phyloP scores from a whole-genome alignment of 2,329 filamentous ascomycete genomes.

The Zopfia rhizophila region DNA sequence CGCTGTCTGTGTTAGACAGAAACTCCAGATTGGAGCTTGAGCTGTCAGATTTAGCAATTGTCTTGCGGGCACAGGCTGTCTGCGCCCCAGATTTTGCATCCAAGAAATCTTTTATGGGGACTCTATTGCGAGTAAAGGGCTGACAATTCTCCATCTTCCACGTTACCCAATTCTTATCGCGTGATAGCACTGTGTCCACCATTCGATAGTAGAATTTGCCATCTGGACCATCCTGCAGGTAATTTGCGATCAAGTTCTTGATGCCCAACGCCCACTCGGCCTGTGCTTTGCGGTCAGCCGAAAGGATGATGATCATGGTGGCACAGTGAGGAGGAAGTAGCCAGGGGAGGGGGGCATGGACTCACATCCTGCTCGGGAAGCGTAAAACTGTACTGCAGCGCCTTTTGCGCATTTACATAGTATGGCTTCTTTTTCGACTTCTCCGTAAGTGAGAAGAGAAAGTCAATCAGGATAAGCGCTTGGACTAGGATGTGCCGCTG shows the following conservation, averaged over 20 bases:
- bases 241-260: constrained; percentile 81
- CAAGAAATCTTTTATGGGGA: constrained; percentile 75
- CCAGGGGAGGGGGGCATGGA: constrained; percentile 33
- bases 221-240: constrained; percentile 81
- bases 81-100: constrained; percentile 74
- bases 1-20: constrained; percentile 72
- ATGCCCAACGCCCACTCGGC: constrained; percentile 85
- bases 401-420: constrained; percentile 79
- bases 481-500: constrained; percentile 94
- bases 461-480: constrained; percentile 92
- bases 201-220: constrained; percentile 96
- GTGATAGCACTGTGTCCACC: constrained; percentile 93
- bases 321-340: constrained; percentile 14
- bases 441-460: constrained; percentile 87
- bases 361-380: constrained; percentile 85
- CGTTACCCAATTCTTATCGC: constrained; percentile 98
- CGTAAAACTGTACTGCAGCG: constrained; percentile 82
- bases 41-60: constrained; percentile 70
- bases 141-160: constrained; percentile 98
- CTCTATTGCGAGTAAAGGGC: constrained; percentile 79
- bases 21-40: constrained; percentile 83
- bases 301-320: constrained; percentile 35
- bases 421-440: constrained; percentile 82
- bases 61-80: constrained; percentile 75
- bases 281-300: constrained; percentile 59